Evolutionary conservation across 768 basidiomycete species (phyloP).

Genomic region (Tulasnella sp.): DNA sequence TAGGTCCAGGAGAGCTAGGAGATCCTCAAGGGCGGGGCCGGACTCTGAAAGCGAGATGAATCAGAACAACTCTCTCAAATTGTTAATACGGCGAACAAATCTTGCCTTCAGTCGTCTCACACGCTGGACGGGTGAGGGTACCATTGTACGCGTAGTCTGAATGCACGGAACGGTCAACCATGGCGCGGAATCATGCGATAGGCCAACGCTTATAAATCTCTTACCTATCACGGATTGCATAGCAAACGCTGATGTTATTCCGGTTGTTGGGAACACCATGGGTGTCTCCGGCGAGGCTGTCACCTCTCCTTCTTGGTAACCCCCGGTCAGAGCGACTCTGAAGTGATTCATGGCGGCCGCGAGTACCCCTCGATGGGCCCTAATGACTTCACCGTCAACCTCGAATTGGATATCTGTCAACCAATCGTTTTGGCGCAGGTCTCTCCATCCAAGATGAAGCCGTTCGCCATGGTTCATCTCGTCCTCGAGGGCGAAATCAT

Average conservation of each 20-base stretch:
- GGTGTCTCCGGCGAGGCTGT: background rate
- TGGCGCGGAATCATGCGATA: background rate
- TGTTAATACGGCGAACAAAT: too few relatives aligned
- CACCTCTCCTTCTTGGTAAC: background rate
- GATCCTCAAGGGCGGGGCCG: background rate
- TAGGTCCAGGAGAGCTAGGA: background rate
- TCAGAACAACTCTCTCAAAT: background rate
- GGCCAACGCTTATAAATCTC: background rate
- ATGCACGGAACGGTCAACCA: background rate
- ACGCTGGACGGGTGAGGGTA: background rate
- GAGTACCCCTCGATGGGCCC: background rate
- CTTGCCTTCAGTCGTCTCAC: background rate
- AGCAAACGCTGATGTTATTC: background rate
- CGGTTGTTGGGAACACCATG: background rate
- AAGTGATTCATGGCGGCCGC: background rate
- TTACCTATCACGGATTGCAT: conserved; percentile 1
- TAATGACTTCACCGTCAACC: background rate
- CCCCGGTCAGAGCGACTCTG: background rate
- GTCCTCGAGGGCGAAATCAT: background rate
- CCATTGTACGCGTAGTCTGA: conserved; percentile 3
- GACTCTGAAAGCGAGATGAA: too few relatives aligned
- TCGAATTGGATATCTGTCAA: background rate
- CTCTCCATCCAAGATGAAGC: background rate
- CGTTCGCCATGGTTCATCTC: background rate
- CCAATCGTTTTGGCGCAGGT: background rate